Conservation (phyloP, 2,329 filamentous ascomycete genomes). For the Capronia coronata region DNA sequence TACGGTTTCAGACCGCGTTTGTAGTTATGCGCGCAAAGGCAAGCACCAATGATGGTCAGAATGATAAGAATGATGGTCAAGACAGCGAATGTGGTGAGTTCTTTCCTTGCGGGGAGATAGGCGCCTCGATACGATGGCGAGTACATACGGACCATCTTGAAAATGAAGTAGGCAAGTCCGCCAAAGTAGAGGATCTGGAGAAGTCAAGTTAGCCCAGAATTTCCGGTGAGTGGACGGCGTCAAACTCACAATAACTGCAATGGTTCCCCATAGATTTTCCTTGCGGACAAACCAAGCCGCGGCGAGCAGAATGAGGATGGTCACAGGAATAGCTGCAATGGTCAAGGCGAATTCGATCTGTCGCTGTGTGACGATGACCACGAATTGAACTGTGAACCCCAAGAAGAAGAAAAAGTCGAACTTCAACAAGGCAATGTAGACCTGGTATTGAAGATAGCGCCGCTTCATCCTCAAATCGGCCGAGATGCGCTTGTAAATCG, state of each 20-base stretch:
- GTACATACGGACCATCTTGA: constrained; percentile 97
- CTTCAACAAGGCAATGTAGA: constrained; percentile 95
- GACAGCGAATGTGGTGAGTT: constrained; percentile 86
- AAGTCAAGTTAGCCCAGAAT: constrained; percentile 1
- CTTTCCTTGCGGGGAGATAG: constrained; percentile 75
- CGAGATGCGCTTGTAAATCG: constrained; percentile 98
- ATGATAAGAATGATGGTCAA: constrained; percentile 86
- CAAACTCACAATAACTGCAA: constrained; percentile 58
- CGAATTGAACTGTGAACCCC: constrained; percentile 95
- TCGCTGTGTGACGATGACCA: constrained; percentile 74
- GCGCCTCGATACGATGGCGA: constrained; percentile 51
- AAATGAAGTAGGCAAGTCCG: constrained; percentile 89
- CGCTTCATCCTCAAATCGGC: constrained; percentile 96
- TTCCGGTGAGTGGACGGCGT: not conserved
- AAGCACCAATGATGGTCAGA: constrained; percentile 78
- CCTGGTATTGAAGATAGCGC: constrained; percentile 93
- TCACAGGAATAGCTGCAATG: constrained; percentile 81
- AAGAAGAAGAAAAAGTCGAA: constrained; percentile 99
- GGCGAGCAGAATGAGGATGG: constrained; percentile 76
- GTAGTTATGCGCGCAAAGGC: constrained; percentile 86
- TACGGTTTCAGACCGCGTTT: constrained; percentile 82
- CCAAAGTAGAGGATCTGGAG: constrained; percentile 69
- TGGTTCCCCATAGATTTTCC: constrained; percentile 75
- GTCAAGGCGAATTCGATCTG: constrained; percentile 77
- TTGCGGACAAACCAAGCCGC: constrained; percentile 79